Evolutionary conservation across 257 asterid genomes (phyloP), one percentile per base, ranked within the genome.

Genomic region (Solanum stenotomum): DNA sequence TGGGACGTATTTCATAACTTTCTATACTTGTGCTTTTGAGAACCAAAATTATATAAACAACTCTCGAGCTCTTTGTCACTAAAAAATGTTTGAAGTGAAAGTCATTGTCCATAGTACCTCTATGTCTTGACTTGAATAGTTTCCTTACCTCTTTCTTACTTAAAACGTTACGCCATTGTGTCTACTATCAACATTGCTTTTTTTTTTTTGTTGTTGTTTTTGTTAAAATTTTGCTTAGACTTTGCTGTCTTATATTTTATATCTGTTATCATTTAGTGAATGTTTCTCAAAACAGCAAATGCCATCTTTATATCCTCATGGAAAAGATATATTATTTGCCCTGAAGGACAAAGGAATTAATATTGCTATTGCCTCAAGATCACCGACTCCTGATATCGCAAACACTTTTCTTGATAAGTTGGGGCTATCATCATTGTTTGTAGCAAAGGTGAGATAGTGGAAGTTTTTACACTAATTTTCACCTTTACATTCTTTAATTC

Each of bases 361-460:
- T 33, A 71, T 91, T 84, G 93, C 91, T 59, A 88, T 91, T 89
- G 92, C 93, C 85, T 91, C 93, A 33, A 90, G 92, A 90, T 91
- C 93, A 56, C 93, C 92, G 56, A 88, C 98, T 85, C 95, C 98
- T 8, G 98, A 95, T 89, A 95, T 93, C 65, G 99, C 99, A 0
- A 91, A 92, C 87, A 79, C 98, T 5, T 96, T 95, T 88, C 92
- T 95, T 87, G 93, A 95, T 9, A 96, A 94, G 90, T 86, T 96
- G 93, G 96, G 92, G 87, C 90, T 96, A n/a, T 92, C 93, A 90
- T 92, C 98, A 65, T 84, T 93, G 95, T 96, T 96, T 87, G 98
- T 91, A 46, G 96, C 98, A 65, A 94, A 93, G 98, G 99, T 94
- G 89, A 83, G 87, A 83, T 84, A 23, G 6, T 70, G 16, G 83